A percentile compares a stretch with the other conserved stretches of the same genome.
phyloP scores from a whole-genome alignment of 1,284 basidiomycete genomes.

The Trametes pubescens region DNA sequence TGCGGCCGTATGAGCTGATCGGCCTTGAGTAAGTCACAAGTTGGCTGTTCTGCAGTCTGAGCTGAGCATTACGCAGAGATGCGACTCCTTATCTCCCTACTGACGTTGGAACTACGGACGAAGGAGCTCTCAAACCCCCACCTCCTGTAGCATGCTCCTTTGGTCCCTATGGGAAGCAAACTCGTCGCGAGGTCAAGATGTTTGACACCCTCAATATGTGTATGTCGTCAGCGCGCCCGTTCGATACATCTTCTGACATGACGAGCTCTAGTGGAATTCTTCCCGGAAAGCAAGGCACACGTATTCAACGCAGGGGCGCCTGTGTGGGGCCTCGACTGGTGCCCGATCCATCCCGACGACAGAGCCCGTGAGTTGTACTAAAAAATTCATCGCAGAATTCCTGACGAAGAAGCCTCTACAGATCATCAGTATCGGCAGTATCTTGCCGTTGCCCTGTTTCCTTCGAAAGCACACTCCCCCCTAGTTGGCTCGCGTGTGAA shows the following conservation, averaged over 20 bases:
- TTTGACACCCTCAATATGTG: constrained; percentile 66
- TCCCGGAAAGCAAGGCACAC: constrained; percentile 61
- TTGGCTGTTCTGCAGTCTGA: background rate
- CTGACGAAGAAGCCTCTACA: constrained; percentile 38
- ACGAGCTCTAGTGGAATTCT: constrained; percentile 44
- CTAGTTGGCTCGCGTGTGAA: constrained; percentile 61
- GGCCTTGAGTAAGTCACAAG: constrained; percentile 57
- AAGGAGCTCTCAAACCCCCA: constrained; percentile 56
- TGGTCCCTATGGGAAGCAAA: constrained; percentile 65
- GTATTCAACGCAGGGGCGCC: constrained; percentile 87
- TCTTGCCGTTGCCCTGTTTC: constrained; percentile 83
- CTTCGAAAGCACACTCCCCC: constrained; percentile 64
- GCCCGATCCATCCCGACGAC: constrained; percentile 75
- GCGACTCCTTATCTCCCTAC: constrained; percentile 66
- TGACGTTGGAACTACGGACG: constrained; percentile 53
- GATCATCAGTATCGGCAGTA: constrained; percentile 72
- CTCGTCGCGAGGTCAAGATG: constrained; percentile 55
- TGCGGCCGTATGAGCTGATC: constrained; percentile 57
- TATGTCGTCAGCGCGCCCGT: constrained; percentile 44
- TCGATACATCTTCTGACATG: background rate
- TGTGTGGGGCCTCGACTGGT: constrained; percentile 91
- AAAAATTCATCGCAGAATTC: background rate
- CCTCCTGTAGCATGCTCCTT: constrained; percentile 67
- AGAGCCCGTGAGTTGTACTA: constrained; percentile 54
- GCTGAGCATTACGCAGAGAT: constrained; percentile 61